Base-by-base conservation (phyloP, 2,329 filamentous ascomycete species). In the Diplocarpon mali region DNA sequence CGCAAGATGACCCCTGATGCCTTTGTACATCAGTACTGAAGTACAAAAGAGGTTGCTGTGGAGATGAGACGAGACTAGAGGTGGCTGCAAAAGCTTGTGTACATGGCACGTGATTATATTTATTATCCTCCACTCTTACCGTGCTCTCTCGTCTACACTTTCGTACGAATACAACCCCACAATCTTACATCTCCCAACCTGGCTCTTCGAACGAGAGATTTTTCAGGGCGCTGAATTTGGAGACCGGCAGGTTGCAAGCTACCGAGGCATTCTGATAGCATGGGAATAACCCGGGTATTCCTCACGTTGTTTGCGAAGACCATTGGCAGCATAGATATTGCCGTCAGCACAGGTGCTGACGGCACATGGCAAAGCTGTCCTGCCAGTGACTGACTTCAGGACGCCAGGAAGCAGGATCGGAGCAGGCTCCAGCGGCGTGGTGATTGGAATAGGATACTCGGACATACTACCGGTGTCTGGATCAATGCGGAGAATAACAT, bases 131-230 rank as follows among this genome's bases (percentile, higher is more conserved):
- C 20, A 24, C 20, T 24, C 20, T 4, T 24, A 3, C 20, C 7
- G 3, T 24, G 20, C 7, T 24, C 20, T 4, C 7, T 24, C 7
- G 20, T 24, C 7, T 24, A 24, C 20, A 7, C 20, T 24, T 7
- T 7, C 20, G 9, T 34, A 40, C 13, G 16, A 3, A 13, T 40
- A 40, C 14, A 32, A 15, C 1, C 38, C 38, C 11, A 28, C 20
- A 14, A 40, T 40, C 10, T 32, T 34, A 13, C 31, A 40, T 13
- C 38, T 32, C 10, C 38, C 38, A 27, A 40, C 38, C 38, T 34
- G 38, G 20, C 31, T 40, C 38, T 16, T 32, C 10, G 30, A 32
- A 24, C 3, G 20, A 24, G 20, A 4, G 7, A 24, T 7, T 24
- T 4, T n/a, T 24, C 4, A 24, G 7, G 10, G n/a, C 30, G 30